Conservation (phyloP, 1,284 basidiomycete species). For the Schizophyllum commune region DNA sequence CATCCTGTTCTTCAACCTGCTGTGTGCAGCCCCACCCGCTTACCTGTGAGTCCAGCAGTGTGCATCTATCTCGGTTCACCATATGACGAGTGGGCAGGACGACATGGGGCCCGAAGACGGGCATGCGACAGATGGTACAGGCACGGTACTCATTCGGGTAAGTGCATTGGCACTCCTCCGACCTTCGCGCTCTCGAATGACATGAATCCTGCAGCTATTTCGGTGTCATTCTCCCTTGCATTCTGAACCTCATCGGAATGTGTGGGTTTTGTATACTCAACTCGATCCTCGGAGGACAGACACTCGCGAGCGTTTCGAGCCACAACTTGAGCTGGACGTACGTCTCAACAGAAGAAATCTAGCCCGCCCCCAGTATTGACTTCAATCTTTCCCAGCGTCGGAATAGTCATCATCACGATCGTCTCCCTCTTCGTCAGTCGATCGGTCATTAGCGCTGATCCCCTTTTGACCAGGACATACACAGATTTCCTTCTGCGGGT, state of each 20-base stretch:
- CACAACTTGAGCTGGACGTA: slow-evolving; percentile 63
- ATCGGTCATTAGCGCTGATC: not conserved
- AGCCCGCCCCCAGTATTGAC: not conserved
- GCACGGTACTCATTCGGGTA: slow-evolving; percentile 76
- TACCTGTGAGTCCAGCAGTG: slow-evolving; percentile 41
- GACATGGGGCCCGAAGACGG: slow-evolving; percentile 81
- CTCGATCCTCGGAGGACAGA: slow-evolving; percentile 74
- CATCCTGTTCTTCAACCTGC: slow-evolving; percentile 72
- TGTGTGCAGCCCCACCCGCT: slow-evolving; percentile 45
- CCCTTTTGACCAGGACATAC: not conserved
- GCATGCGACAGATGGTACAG: slow-evolving; percentile 84
- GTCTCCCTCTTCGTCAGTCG: slow-evolving; percentile 55
- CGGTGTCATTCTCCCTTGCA: slow-evolving; percentile 54
- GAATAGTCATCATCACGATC: slow-evolving; percentile 80
- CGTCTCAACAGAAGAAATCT: slow-evolving; percentile 13
- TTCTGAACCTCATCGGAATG: slow-evolving; percentile 59
- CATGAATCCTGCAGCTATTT: slow-evolving; percentile 42
- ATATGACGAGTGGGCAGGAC: slow-evolving; percentile 32
- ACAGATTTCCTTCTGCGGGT: slow-evolving; percentile 76
- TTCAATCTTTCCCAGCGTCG: slow-evolving; percentile 46
- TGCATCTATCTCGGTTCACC: slow-evolving; percentile 3
- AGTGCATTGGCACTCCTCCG: slow-evolving; percentile 13
- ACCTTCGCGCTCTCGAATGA: not conserved
- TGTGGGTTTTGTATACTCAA: slow-evolving; percentile 74
- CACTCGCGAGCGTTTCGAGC: slow-evolving; percentile 63